phyloP scores from a whole-genome alignment of 768 basidiomycete genomes.

The Serendipita sp. region DNA sequence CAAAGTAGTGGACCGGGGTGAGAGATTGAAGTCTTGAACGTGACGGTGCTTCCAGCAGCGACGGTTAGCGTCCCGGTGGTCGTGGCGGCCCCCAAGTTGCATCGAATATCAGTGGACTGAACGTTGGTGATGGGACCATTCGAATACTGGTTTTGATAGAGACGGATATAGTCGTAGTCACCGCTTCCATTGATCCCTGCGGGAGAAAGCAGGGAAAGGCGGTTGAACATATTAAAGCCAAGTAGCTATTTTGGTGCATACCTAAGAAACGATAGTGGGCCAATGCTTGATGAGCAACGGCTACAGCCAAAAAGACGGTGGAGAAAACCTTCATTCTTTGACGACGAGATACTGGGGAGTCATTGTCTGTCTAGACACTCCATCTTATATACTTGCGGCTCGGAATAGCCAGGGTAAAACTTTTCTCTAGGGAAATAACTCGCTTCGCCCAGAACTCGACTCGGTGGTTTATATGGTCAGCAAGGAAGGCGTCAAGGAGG shows the following conservation, averaged over 20 bases:
- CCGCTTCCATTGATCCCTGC: background rate
- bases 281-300: background rate
- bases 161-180: conserved; percentile 1
- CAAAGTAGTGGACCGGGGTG: conserved; percentile 8
- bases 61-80: conserved; percentile 6
- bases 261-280: background rate
- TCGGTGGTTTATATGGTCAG: too few species aligned
- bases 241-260: background rate
- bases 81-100: conserved; percentile 3
- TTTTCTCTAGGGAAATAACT: too few species aligned
- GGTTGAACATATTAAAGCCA: too few species aligned
- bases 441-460: too few species aligned
- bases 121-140: conserved; percentile 5
- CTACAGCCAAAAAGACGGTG: background rate
- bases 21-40: background rate
- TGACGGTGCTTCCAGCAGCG: conserved; percentile 5
- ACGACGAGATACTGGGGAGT: background rate
- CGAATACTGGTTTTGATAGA: background rate
- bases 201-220: background rate
- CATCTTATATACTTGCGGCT: too few species aligned
- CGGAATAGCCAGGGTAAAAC: too few species aligned
- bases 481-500: too few species aligned
- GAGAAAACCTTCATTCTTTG: background rate
- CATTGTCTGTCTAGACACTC: too few species aligned
- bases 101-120: conserved; percentile 5